Base-by-base conservation (phyloP, 768 basidiomycete genomes). In the Tylopilus rubrobrunneus region DNA sequence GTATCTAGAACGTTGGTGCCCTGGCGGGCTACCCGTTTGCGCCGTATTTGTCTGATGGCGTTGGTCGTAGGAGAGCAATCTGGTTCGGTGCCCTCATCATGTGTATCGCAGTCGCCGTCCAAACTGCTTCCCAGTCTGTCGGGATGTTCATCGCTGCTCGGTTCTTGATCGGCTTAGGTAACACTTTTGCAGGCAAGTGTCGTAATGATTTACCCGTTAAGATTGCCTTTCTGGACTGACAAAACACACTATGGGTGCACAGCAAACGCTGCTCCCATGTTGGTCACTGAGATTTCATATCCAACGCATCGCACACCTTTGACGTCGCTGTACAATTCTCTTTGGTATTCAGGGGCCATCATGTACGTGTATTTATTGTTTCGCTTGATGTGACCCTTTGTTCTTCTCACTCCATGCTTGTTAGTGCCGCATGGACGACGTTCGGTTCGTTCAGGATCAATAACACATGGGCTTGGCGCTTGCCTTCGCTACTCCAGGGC, bases 291-390 rank as follows among this genome's bases (percentile, higher is more conserved):
- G 69, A 71, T 93, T 29, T 78, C 90, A 1, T 92, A 92, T 70
- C 91, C 91, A 15, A 75, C 80, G 1, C 84, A 93, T 69, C 89
- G 92, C 59, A 85, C 84, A 11, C 83, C 83, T n/a, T 70, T 93
- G 55, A 92, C 88, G 10, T 84, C 87, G 1, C 73, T 82, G 46
- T 90, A 87, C 75, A 89, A 90, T 76, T 84, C 87, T 25, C 81
- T 91, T 56, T 92, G 91, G 89, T 89, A 89, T 64, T 85, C 86
- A 17, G 91, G 90, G 50, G 79, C 87, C 53, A 89, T 91, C 66
- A 65, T 90, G 83, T 82, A 53, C 43, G 80, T 74, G 23, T 53
- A 31, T 51, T 54, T 39, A 40, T 28, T 4, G 29, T 48, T 12
- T 8, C 23, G 28, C 17, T 9, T 37, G 25, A 29, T 12, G 8